Percentiles rank a stretch among this genome's conserved stretches.
Conservation (phyloP, 306 rosid species). For the Rosa rugosa region DNA sequence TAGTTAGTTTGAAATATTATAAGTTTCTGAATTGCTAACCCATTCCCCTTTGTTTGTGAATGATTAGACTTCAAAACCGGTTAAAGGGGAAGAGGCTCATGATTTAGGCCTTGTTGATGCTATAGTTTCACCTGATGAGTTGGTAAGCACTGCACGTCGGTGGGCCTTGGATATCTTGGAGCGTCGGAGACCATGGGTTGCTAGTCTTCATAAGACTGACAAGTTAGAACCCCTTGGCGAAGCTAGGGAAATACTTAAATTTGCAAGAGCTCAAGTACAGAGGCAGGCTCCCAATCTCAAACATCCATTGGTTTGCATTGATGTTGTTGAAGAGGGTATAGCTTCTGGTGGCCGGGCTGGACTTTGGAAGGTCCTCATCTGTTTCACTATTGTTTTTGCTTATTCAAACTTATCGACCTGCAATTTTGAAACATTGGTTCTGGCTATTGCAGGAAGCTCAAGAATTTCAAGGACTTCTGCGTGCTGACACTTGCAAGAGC, state of each 20-base stretch:
- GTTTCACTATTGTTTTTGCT: conserved; percentile 17
- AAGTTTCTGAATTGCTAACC: conserved; percentile 2
- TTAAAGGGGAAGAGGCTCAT: conserved; percentile 82
- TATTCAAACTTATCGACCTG: conserved; percentile 11
- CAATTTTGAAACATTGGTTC: conserved; percentile 27
- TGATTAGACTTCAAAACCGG: conserved; percentile 73
- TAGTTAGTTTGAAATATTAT: background rate
- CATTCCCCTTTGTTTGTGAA: conserved; percentile 3
- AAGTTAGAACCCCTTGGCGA: conserved; percentile 90
- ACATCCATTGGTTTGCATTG: conserved; percentile 94
- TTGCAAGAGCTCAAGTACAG: conserved; percentile 68
- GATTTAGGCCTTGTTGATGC: conserved; percentile 87
- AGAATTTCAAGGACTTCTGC: conserved; percentile 59
- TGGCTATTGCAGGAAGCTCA: conserved; percentile 77
- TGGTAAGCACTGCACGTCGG: conserved; percentile 70
- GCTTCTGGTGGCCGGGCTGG: conserved; percentile 83
- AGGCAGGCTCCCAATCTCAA: conserved; percentile 83
- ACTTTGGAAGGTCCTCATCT: conserved; percentile 78
- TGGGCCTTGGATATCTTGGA: conserved; percentile 84
- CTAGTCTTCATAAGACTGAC: conserved; percentile 79
- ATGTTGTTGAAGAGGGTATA: conserved; percentile 81
- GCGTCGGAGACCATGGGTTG: conserved; percentile 73
- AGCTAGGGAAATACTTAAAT: conserved; percentile 82
- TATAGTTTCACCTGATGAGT: conserved; percentile 60
- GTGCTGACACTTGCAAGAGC: conserved; percentile 70